Percentiles rank a stretch among this genome's conserved stretches.
Evolutionary conservation across 306 rosid species (phyloP).

Genomic region (Trifolium pratense): DNA sequence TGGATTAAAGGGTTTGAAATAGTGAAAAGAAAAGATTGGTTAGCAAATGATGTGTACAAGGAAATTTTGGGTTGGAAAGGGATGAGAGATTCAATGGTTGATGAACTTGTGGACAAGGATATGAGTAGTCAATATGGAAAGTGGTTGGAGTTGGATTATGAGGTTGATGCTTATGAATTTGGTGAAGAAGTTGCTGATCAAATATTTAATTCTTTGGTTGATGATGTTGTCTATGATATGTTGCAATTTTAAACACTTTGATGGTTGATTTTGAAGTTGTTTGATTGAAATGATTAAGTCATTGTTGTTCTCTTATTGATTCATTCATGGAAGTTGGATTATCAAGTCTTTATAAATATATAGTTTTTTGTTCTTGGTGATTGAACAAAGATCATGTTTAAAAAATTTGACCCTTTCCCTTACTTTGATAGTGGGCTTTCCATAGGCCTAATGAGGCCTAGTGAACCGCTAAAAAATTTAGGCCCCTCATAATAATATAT

Average conservation of each 20-base stretch:
- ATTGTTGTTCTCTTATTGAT: conserved; percentile 33
- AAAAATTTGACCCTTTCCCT: too few species aligned
- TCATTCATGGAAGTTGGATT: conserved; percentile 36
- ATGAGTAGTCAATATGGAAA: conserved; percentile 79
- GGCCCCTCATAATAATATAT: too few species aligned
- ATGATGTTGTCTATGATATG: conserved; percentile 64
- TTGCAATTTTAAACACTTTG: conserved; percentile 42
- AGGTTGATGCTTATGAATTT: conserved; percentile 60
- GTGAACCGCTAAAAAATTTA: too few species aligned
- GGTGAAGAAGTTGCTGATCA: conserved; percentile 76
- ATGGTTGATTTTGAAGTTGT: conserved; percentile 32
- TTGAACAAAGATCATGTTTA: too few species aligned
- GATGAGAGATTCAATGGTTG: conserved; percentile 86
- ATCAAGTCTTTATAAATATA: conserved; percentile 28
- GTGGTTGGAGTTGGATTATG: conserved; percentile 86
- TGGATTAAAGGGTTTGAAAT: conserved; percentile 76
- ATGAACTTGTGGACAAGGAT: conserved; percentile 87
- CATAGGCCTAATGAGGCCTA: too few species aligned
- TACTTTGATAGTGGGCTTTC: too few species aligned
- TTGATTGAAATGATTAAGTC: conserved; percentile 31
- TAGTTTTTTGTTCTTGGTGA: too few species aligned
- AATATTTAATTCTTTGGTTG: conserved; percentile 69
- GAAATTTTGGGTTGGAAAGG: conserved; percentile 72
- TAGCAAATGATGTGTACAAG: conserved; percentile 73
- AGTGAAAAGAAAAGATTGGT: conserved; percentile 69